A percentile compares a stretch with the other conserved stretches of the same genome.
phyloP scores from a whole-genome alignment of 2,329 filamentous ascomycete genomes.

The Penicillium sp. region DNA sequence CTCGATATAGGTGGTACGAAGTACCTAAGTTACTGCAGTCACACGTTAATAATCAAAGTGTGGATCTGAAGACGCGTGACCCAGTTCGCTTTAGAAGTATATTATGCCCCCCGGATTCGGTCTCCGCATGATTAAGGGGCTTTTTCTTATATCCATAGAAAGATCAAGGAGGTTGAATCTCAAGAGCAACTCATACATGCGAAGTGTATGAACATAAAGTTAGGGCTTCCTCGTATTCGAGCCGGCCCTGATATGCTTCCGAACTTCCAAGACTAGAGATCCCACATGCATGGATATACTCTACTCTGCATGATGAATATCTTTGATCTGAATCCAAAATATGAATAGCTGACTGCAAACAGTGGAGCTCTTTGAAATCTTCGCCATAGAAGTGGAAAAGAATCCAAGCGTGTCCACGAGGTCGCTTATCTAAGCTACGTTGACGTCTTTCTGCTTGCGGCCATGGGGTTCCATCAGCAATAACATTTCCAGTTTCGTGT shows the following conservation, averaged over 20 bases:
- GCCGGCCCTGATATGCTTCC: not conserved
- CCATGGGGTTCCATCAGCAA: conserved; percentile 23
- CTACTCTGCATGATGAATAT: too few relatives aligned
- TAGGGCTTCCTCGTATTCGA: not conserved
- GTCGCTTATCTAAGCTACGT: conserved; percentile 27
- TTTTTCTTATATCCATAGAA: too few relatives aligned
- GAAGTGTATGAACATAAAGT: not conserved
- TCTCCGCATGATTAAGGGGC: too few relatives aligned
- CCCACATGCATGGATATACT: too few relatives aligned
- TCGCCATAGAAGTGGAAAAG: not conserved
- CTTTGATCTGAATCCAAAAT: not conserved
- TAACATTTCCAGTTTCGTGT: not conserved
- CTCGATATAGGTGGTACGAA: too few relatives aligned
- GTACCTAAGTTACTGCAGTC: too few relatives aligned
- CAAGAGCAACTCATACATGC: not conserved
- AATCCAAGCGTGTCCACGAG: not conserved
- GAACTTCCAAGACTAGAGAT: not conserved
- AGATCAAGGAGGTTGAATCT: too few relatives aligned
- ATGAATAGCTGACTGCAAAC: not conserved
- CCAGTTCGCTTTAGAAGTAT: too few relatives aligned
- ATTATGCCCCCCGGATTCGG: too few relatives aligned
- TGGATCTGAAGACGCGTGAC: too few relatives aligned
- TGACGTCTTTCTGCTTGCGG: conserved; percentile 27
- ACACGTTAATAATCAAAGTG: too few relatives aligned
- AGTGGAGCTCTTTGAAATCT: not conserved